These are phyloP conservation scores for Ehretia macrophylla DNA, from an alignment of 257 asterid species.

Conservation along the genomic window DNA sequence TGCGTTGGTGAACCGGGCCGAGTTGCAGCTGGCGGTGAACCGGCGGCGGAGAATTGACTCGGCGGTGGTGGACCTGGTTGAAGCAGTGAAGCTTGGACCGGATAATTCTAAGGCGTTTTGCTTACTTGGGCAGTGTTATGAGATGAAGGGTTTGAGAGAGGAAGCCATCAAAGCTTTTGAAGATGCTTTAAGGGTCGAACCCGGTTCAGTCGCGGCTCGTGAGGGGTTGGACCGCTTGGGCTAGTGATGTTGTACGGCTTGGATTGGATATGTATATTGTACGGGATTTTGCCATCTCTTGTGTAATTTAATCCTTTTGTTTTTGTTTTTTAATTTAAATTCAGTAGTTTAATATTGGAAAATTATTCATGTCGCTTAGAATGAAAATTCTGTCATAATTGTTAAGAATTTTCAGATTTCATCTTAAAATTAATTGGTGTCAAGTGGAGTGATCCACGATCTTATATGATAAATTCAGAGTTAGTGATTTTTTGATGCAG, in stretches of 20 bases:
- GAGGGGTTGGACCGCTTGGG: conserved; percentile 40
- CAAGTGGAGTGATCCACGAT: no score
- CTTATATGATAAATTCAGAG: no score
- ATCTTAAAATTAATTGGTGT: no score
- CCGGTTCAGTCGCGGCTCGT: conserved; percentile 38
- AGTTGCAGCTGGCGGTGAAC: conserved; percentile 52
- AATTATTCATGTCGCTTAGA: no score
- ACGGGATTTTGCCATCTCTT: neutral
- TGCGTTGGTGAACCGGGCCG: conserved; percentile 74
- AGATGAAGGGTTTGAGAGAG: conserved; percentile 30
- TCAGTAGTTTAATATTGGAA: no score
- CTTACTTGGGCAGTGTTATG: conserved; percentile 70
- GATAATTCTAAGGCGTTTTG: conserved; percentile 47
- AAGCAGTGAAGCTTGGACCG: conserved; percentile 46
- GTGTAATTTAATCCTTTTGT: no score
- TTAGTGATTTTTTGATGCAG: no score
- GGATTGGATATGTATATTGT: neutral
- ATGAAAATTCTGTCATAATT: no score
- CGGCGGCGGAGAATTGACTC: conserved; percentile 63
- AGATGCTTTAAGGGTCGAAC: conserved; percentile 42
- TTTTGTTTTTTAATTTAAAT: no score
- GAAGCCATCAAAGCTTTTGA: conserved; percentile 52
- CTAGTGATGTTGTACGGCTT: conserved; percentile 3
- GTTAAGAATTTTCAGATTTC: no score
- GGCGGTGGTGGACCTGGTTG: conserved; percentile 57